These are phyloP conservation scores for Venturia effusa DNA, from an alignment of 2,329 filamentous ascomycete species.

Conservation along the genomic window DNA sequence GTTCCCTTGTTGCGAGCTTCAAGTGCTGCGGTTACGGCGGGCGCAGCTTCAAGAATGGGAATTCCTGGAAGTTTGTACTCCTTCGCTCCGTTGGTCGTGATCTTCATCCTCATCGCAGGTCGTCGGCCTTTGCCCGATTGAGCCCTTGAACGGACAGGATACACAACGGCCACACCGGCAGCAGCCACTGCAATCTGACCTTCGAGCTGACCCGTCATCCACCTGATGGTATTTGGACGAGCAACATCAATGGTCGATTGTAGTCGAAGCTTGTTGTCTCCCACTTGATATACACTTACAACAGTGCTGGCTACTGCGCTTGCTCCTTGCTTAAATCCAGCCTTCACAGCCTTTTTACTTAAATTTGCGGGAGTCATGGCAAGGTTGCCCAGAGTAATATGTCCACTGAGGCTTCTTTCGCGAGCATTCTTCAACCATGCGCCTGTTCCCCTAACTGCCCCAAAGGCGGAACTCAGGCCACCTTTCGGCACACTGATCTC, in stretches of 20 bases:
- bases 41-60: constrained; percentile 40
- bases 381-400: constrained; percentile 20
- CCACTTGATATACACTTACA: constrained; percentile 61
- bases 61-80: constrained; percentile 58
- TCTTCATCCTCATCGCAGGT: constrained; percentile 12
- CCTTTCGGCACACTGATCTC: not conserved
- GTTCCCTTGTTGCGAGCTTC: constrained; percentile 3
- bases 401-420: constrained; percentile 12
- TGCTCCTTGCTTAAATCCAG: constrained; percentile 63
- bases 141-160: constrained; percentile 33
- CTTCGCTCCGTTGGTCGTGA: constrained; percentile 40
- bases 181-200: constrained; percentile 55
- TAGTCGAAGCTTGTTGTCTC: constrained; percentile 63
- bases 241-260: constrained; percentile 41
- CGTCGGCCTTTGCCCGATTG: constrained; percentile 27
- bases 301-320: constrained; percentile 59
- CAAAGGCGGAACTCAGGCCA: constrained; percentile 16
- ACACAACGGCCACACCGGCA: constrained; percentile 55
- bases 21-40: constrained; percentile 1
- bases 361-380: constrained; percentile 43
- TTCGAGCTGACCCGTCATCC: constrained; percentile 49
- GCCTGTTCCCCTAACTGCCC: constrained; percentile 26
- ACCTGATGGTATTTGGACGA: constrained; percentile 50
- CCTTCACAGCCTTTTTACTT: constrained; percentile 55
- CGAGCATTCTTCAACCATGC: constrained; percentile 17